These are phyloP conservation scores for Oenanthe javanica DNA, from an alignment of 140 eudicot species.

Conservation along the genomic window DNA sequence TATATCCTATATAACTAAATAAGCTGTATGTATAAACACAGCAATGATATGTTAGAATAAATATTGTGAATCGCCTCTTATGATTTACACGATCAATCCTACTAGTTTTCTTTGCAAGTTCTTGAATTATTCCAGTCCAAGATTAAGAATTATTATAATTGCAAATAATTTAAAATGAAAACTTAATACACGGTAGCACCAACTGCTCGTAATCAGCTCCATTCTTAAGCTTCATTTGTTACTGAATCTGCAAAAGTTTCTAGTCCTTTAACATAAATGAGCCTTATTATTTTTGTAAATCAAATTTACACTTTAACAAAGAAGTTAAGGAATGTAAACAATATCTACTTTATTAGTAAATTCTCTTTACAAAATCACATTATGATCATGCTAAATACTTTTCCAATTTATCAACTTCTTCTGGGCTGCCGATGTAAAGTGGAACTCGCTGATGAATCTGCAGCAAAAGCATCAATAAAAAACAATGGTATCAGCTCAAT, in stretches of 20 bases:
- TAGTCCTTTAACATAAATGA: background rate
- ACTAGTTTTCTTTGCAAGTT: background rate
- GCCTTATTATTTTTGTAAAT: background rate
- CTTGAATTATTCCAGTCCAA: background rate
- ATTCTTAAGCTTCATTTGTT: constrained; percentile 12
- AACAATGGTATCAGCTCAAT: background rate
- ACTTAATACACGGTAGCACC: constrained; percentile 57
- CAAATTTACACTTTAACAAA: background rate
- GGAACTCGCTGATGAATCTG: constrained; percentile 99
- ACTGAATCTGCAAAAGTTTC: background rate
- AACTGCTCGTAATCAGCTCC: constrained; percentile 41
- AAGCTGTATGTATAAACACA: background rate
- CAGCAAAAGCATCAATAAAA: constrained; percentile 9
- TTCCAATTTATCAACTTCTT: constrained; percentile 92
- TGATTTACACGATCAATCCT: background rate
- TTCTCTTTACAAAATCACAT: background rate
- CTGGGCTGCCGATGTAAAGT: constrained; percentile 78
- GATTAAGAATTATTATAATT: no score
- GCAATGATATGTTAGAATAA: background rate
- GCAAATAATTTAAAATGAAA: no score
- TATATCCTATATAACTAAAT: background rate
- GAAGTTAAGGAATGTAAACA: background rate
- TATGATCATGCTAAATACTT: constrained; percentile 51
- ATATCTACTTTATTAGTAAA: background rate
- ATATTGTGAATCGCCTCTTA: background rate